phyloP scores from a whole-genome alignment of 192 early-diverging fungal species.

The Coemansia sp. region DNA sequence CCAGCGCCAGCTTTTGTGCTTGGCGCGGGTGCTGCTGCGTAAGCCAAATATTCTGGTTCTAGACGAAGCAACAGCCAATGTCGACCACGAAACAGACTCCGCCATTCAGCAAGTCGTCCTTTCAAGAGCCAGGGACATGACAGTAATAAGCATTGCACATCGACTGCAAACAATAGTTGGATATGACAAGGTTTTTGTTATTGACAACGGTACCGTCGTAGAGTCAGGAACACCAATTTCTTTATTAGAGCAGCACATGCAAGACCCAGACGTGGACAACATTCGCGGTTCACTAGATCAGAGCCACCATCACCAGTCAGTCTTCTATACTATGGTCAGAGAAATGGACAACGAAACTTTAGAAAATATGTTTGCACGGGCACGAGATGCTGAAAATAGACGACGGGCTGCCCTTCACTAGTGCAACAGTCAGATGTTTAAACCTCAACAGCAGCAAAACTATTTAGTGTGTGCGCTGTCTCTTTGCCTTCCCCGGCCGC shows the following conservation, averaged over 20 bases:
- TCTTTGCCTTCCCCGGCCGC: slow-evolving; percentile 47
- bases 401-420: neutral
- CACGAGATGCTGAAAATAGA: slow-evolving; percentile 6
- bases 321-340: slow-evolving; percentile 24
- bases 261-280: neutral
- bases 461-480: slow-evolving; percentile 25
- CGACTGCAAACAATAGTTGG: slow-evolving; percentile 67
- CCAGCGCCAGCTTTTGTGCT: slow-evolving; percentile 69
- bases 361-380: slow-evolving; percentile 15
- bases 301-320: slow-evolving; percentile 11
- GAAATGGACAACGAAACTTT: slow-evolving; percentile 17
- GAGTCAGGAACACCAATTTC: slow-evolving; percentile 38
- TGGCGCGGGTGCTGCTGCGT: slow-evolving; percentile 63
- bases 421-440: too few species aligned
- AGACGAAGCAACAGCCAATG: slow-evolving; percentile 75
- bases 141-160: slow-evolving; percentile 74
- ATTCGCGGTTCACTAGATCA: neutral
- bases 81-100: slow-evolving; percentile 61
- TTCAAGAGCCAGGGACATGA: slow-evolving; percentile 16
- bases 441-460: neutral
- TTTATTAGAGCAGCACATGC: slow-evolving; percentile 22
- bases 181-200: slow-evolving; percentile 63
- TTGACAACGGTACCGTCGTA: slow-evolving; percentile 44
- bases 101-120: slow-evolving; percentile 69
- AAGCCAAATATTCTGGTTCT: slow-evolving; percentile 72